Base-by-base conservation (phyloP, 2,329 filamentous ascomycete genomes). In the Colletotrichum higginsianum region DNA sequence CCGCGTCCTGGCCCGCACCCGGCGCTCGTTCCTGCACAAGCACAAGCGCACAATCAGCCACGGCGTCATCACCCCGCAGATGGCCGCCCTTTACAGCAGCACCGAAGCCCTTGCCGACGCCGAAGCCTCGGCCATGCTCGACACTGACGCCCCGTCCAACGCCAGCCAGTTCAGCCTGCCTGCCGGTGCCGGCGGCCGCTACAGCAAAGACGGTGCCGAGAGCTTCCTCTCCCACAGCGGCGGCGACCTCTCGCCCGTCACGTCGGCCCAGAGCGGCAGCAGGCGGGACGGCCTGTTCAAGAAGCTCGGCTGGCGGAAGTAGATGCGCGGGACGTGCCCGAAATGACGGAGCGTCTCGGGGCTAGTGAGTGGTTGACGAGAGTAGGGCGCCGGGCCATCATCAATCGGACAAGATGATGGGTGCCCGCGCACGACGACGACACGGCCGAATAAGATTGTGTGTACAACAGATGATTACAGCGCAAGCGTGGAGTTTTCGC, bases 21-120 rank as follows among this genome's bases (percentile, higher is more conserved):
- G 83, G 55, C 84, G 83, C 35, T 84, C 84, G 2, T 84, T 89
- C 74, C 77, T 88, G 52, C 77, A 80, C 74, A 86, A 85, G 76
- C 81, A 85, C 76, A 85, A 83, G 75, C 82, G 82, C 44, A 86
- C 85, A 21, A 80, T 86, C 67, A 85, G 80, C 75, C 82, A 87
- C 67, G 86, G 86, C 62, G 80, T 81, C 71, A 84, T 87, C 74
- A 79, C 79, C 12, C 80, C 80, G 0, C 79, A 79, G 44, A 76
- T 80, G 52, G 75, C 81, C 57, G 83, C 82, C 3, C 77, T 82
- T 47, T 78, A 80, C 60, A 74, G 76, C 47, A 74, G 76, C 47
- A 67, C 76, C 53, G 75, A 78, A 53, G 75, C 75, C 62, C 76
- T 77, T 75, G 77, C 42, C 21, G 75, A 75, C 49, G 50, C 56